Conservation (phyloP, 176 grass and related monocot genomes). For the Zea luxurians region DNA sequence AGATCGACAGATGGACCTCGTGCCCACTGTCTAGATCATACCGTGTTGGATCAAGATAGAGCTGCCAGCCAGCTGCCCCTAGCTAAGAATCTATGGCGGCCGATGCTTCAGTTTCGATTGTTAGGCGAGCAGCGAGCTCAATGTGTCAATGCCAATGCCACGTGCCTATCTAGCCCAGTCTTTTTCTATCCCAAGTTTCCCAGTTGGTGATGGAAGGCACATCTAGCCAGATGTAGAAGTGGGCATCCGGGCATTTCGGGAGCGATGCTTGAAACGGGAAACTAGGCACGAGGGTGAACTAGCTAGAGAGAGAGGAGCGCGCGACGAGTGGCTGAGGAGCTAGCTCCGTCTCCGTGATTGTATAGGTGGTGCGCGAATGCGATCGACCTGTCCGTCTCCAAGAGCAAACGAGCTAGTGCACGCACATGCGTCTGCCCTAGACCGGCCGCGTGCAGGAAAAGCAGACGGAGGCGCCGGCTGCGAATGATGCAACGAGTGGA, state of each 20-base stretch:
- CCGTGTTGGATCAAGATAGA: slow-evolving; percentile 7
- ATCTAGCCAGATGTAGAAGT: background rate
- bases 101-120: background rate
- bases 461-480: background rate
- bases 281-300: slow-evolving; percentile 6
- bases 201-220: background rate
- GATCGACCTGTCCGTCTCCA: slow-evolving; percentile 6
- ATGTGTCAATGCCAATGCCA: background rate
- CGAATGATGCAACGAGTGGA: background rate
- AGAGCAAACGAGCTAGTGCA: background rate
- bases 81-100: background rate
- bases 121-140: background rate
- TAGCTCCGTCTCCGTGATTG: background rate
- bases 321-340: background rate
- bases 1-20: background rate
- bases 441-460: background rate
- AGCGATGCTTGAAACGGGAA: background rate
- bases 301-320: background rate
- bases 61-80: background rate
- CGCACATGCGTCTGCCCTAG: slow-evolving; percentile 3
- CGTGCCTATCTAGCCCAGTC: background rate
- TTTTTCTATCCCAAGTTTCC: slow-evolving; percentile 7
- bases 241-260: slow-evolving; percentile 14
- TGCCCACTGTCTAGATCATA: background rate
- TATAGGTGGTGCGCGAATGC: background rate